Conservation (phyloP, 2,329 filamentous ascomycete species). For the Cladosporium sphaerospermum region DNA sequence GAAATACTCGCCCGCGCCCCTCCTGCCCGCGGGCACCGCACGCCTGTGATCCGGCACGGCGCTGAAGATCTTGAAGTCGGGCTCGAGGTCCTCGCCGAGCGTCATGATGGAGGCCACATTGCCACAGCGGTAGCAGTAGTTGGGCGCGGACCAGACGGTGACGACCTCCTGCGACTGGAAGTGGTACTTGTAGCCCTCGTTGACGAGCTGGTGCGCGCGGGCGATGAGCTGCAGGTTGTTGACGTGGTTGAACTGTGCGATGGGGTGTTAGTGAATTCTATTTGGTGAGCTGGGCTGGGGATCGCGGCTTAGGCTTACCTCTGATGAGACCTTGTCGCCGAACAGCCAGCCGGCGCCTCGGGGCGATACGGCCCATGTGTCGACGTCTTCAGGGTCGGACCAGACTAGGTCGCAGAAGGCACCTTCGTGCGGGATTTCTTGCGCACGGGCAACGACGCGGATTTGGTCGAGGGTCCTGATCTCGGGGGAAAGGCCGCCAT, state of each 20-base stretch:
- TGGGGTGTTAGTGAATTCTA: background rate
- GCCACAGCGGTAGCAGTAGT: constrained; percentile 93
- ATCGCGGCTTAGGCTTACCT: constrained; percentile 35
- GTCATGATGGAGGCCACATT: constrained; percentile 89
- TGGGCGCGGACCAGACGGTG: constrained; percentile 80
- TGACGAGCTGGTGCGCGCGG: constrained; percentile 67
- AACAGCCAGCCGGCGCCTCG: constrained; percentile 63
- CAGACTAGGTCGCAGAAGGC: constrained; percentile 72
- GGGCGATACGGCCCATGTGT: constrained; percentile 62
- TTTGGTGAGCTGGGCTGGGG: constrained; percentile 5
- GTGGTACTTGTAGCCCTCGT: constrained; percentile 83
- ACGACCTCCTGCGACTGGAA: constrained; percentile 93
- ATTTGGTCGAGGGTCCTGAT: constrained; percentile 72
- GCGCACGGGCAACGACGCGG: constrained; percentile 64
- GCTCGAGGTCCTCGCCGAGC: constrained; percentile 74
- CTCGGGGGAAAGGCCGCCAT: constrained; percentile 65
- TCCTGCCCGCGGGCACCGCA: constrained; percentile 63
- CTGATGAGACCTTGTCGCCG: constrained; percentile 65
- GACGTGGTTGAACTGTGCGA: constrained; percentile 62
- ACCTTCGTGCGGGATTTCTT: constrained; percentile 71
- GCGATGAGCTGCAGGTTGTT: constrained; percentile 67
- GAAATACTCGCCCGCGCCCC: constrained; percentile 47
- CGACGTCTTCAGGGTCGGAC: constrained; percentile 65
- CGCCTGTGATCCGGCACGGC: constrained; percentile 82
- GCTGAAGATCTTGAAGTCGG: constrained; percentile 87